phyloP scores from a whole-genome alignment of 306 rosid genomes.

The Quercus dentata region DNA sequence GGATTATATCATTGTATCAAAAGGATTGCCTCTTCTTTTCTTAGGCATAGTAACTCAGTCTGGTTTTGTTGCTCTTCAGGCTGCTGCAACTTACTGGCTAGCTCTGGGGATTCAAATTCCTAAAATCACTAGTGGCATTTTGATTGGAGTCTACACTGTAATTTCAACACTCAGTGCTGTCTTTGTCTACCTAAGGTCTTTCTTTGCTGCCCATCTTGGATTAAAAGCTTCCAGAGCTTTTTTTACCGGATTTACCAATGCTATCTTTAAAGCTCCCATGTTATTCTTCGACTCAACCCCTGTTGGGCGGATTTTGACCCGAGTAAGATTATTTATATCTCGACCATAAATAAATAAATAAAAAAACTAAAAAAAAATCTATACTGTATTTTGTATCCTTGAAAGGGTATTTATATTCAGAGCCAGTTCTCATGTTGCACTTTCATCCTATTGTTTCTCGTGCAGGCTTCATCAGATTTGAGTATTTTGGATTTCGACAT shows the following conservation, averaged over 20 bases:
- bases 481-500: constrained; percentile 45
- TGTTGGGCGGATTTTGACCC: too few relatives aligned
- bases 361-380: background rate
- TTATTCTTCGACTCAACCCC: too few relatives aligned
- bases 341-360: too few relatives aligned
- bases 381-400: background rate
- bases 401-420: background rate
- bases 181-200: constrained; percentile 32
- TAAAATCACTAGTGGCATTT: too few relatives aligned
- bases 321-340: too few relatives aligned
- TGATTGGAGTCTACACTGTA: background rate
- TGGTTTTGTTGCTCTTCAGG: constrained; percentile 11
- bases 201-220: constrained; percentile 34
- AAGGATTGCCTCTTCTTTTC: too few relatives aligned
- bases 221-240: constrained; percentile 58
- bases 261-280: constrained; percentile 28
- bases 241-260: constrained; percentile 41
- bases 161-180: constrained; percentile 38
- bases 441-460: background rate
- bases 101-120: constrained; percentile 47
- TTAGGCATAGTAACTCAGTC: constrained; percentile 11
- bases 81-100: constrained; percentile 27
- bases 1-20: too few relatives aligned
- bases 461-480: constrained; percentile 43
- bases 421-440: background rate